Conservation (phyloP, 2,329 filamentous ascomycete genomes). For the Apiospora pterosperma region DNA sequence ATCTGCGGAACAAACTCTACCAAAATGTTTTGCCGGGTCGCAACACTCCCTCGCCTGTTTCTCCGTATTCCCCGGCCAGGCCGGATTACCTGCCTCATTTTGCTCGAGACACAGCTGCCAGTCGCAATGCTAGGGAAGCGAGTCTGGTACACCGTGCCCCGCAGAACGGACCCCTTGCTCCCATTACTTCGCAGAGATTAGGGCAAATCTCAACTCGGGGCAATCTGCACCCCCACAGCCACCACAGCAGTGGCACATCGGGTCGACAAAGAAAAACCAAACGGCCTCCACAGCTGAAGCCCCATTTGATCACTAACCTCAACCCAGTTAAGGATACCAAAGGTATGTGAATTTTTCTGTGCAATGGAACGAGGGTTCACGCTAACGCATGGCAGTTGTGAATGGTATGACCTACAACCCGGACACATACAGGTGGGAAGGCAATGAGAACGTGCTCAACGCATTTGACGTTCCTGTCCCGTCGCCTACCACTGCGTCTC, state of each 20-base stretch:
- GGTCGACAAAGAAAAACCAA: constrained; percentile 54
- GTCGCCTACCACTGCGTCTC: constrained; percentile 49
- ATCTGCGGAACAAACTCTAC: constrained; percentile 53
- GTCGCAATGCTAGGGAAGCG: constrained; percentile 62
- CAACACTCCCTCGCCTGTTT: constrained; percentile 48
- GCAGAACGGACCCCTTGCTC: constrained; percentile 49
- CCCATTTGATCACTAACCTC: constrained; percentile 85
- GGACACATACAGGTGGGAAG: constrained; percentile 84
- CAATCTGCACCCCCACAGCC: constrained; percentile 40
- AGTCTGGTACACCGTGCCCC: constrained; percentile 57
- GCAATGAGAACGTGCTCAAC: constrained; percentile 82
- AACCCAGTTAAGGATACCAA: constrained; percentile 71
- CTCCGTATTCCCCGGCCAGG: constrained; percentile 56
- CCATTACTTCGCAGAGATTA: constrained; percentile 53
- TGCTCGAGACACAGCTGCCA: constrained; percentile 63
- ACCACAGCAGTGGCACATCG: constrained; percentile 31
- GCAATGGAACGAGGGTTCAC: background rate
- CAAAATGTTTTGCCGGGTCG: constrained; percentile 54
- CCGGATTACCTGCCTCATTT: constrained; percentile 57
- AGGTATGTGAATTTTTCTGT: constrained; percentile 57
- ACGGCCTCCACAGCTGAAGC: constrained; percentile 63
- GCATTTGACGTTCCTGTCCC: constrained; percentile 68
- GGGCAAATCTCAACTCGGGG: constrained; percentile 48
- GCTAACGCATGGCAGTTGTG: constrained; percentile 41
- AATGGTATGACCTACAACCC: constrained; percentile 98